A percentile compares a stretch with the other conserved stretches of the same genome.
phyloP scores from a whole-genome alignment of 163 green algal genomes.

The Scenedesmus sp. region DNA sequence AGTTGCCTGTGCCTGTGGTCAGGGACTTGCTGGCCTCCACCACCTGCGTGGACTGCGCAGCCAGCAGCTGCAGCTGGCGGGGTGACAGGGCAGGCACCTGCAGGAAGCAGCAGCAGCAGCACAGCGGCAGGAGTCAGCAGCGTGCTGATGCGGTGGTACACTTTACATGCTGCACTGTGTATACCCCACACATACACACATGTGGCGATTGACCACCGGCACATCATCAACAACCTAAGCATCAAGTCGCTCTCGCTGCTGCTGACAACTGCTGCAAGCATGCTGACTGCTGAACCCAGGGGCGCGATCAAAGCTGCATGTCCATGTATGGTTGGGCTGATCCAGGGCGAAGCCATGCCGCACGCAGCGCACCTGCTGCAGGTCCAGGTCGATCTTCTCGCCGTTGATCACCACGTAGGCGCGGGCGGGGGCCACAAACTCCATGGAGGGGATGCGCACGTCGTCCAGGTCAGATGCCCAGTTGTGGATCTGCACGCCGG shows the following conservation, averaged over 20 bases:
- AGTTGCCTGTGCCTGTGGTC: conserved; percentile 55
- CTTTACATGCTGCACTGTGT: no score
- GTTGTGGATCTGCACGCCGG: conserved; percentile 83
- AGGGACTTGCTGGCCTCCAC: conserved; percentile 49
- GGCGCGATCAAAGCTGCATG: no score
- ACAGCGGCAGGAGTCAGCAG: no score
- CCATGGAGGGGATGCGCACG: conserved; percentile 67
- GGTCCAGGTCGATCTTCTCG: conserved; percentile 73
- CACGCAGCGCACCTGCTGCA: conserved; percentile 47
- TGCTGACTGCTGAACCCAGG: no score
- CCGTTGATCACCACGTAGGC: conserved; percentile 83
- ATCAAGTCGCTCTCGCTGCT: no score
- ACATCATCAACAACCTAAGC: no score
- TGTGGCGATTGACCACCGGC: no score
- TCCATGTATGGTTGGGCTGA: no score
- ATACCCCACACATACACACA: no score
- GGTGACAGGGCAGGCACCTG: conserved; percentile 65
- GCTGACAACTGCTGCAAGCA: no score
- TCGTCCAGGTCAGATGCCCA: conserved; percentile 67
- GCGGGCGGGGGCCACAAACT: conserved; percentile 78
- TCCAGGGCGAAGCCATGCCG: neutral
- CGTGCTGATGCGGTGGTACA: no score
- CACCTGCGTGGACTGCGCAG: conserved; percentile 51
- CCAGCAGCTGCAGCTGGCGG: conserved; percentile 72
- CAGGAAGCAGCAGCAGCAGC: neutral